Percentiles rank a stretch among this genome's conserved stretches.
phyloP scores from a whole-genome alignment of 1,284 basidiomycete species.

The Athelia sp. region DNA sequence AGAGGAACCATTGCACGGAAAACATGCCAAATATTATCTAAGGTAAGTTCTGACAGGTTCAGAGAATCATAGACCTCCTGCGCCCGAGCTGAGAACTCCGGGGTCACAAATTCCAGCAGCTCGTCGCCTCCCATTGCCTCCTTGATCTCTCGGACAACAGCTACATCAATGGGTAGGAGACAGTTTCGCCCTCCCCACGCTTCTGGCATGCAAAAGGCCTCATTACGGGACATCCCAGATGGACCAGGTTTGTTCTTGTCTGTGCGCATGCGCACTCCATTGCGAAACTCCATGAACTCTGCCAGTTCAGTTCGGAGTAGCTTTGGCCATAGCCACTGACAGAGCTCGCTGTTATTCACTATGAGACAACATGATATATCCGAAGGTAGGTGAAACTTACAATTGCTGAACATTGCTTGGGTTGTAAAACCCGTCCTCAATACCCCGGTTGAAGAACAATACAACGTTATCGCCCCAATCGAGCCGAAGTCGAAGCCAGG shows the following conservation, averaged over 20 bases:
- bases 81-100: slow-evolving; percentile 12
- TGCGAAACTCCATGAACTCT: slow-evolving; percentile 14
- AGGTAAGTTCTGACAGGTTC: slow-evolving; percentile 5
- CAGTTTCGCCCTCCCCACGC: slow-evolving; percentile 18
- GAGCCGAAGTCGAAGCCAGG: slow-evolving; percentile 21
- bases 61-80: slow-evolving; percentile 12
- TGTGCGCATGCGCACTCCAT: slow-evolving; percentile 14
- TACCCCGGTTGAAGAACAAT: slow-evolving; percentile 15
- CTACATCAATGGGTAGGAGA: slow-evolving; percentile 17
- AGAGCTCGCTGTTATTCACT: slow-evolving; percentile 15
- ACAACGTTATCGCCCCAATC: slow-evolving; percentile 21
- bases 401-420: slow-evolving; percentile 14
- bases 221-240: slow-evolving; percentile 22
- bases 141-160: slow-evolving; percentile 18
- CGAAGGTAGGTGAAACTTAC: slow-evolving; percentile 14
- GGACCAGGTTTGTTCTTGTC: slow-evolving; percentile 22
- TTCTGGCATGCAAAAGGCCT: slow-evolving; percentile 15
- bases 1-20: background rate
- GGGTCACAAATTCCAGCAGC: slow-evolving; percentile 15
- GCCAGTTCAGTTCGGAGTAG: slow-evolving; percentile 16
- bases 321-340: slow-evolving; percentile 25
- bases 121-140: slow-evolving; percentile 14
- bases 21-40: slow-evolving; percentile 17
- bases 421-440: slow-evolving; percentile 16
- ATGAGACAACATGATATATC: slow-evolving; percentile 1